Conservation (phyloP, 345 rosid species). For the Boechera divaricarpa region DNA sequence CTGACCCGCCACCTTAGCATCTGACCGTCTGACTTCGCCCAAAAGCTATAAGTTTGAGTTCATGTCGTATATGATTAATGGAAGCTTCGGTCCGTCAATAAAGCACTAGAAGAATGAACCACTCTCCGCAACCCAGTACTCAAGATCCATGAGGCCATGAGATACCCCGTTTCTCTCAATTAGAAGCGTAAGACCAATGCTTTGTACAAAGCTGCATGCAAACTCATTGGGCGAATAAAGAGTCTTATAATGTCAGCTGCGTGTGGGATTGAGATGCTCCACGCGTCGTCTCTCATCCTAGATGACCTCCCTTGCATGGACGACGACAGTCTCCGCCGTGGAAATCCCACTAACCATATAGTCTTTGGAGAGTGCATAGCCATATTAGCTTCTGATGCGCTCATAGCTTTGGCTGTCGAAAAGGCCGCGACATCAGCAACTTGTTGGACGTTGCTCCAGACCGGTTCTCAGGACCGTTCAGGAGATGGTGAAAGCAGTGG, state of each 20-base stretch:
- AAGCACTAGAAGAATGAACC: conserved; percentile 67
- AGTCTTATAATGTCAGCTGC: conserved; percentile 85
- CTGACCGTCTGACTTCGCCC: neutral
- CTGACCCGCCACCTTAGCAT: conserved; percentile 6
- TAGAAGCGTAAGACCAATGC: conserved; percentile 72
- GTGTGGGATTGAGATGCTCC: conserved; percentile 80
- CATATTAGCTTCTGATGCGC: conserved; percentile 66
- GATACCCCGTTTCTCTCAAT: too few relatives aligned
- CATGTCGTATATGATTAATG: too few relatives aligned
- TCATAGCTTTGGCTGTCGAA: conserved; percentile 61
- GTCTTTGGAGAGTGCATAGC: conserved; percentile 71
- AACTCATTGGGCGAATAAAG: too few relatives aligned
- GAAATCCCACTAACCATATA: conserved; percentile 80
- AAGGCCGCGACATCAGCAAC: conserved; percentile 29
- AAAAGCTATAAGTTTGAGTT: conserved; percentile 49
- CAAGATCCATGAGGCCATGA: conserved; percentile 85
- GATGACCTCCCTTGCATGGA: conserved; percentile 92
- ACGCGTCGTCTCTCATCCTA: conserved; percentile 72
- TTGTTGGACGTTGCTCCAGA: conserved; percentile 48
- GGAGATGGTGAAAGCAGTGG: conserved; percentile 60
- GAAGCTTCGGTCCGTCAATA: conserved; percentile 63
- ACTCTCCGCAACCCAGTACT: conserved; percentile 55
- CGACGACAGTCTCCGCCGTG: conserved; percentile 74
- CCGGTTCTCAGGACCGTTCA: conserved; percentile 51
- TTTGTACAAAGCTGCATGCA: conserved; percentile 92